Percentiles rank a stretch among this genome's conserved stretches.
These are phyloP conservation scores for Funneliformis mosseae DNA, from an alignment of 192 early-diverging fungal genomes.

Conservation along the genomic window DNA sequence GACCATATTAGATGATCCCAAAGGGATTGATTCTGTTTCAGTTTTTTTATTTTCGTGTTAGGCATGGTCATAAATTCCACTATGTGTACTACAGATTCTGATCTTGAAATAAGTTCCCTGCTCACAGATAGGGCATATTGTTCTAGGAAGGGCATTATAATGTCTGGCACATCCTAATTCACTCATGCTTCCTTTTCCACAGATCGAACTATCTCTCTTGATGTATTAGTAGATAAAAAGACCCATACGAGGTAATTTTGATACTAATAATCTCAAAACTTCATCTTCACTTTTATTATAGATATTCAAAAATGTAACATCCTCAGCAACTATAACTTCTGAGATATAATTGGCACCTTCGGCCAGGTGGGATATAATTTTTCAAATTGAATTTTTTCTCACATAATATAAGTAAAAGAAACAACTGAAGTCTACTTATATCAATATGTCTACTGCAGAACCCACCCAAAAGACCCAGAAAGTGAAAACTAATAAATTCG, in stretches of 20 bases:
- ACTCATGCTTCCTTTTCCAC: neutral
- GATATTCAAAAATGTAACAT: neutral
- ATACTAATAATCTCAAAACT: too few relatives aligned
- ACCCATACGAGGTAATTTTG: constrained; percentile 12
- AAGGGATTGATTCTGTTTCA: too few relatives aligned
- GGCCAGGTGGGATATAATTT: neutral
- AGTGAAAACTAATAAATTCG: too few relatives aligned
- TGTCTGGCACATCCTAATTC: neutral
- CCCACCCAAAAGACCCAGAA: too few relatives aligned
- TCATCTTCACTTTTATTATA: neutral
- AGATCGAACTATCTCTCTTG: constrained; percentile 3
- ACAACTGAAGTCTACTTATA: too few relatives aligned
- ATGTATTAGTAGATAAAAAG: constrained; percentile 1
- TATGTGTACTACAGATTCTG: too few relatives aligned
- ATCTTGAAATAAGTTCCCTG: too few relatives aligned
- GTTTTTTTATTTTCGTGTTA: too few relatives aligned
- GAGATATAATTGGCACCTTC: neutral
- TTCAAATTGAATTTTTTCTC: constrained; percentile 9
- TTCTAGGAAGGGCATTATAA: too few relatives aligned
- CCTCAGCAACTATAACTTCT: neutral
- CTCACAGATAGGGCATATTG: too few relatives aligned
- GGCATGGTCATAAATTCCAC: too few relatives aligned
- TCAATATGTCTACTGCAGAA: too few relatives aligned
- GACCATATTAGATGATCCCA: neutral
- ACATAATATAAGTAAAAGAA: neutral